phyloP scores from a whole-genome alignment of 2,329 filamentous ascomycete genomes.

The Colletotrichum sp. region DNA sequence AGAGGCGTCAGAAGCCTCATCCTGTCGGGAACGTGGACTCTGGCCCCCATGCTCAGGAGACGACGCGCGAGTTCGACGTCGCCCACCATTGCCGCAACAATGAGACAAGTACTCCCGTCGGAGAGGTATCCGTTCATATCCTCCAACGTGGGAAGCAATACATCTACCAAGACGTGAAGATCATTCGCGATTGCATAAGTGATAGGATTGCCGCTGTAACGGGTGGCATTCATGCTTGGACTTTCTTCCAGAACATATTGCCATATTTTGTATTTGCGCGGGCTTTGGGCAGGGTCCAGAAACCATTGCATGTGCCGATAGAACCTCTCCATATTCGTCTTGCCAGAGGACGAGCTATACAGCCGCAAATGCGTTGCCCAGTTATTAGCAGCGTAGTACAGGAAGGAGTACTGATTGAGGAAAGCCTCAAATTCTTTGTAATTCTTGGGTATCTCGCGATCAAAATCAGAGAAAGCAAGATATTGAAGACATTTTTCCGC shows the following conservation, averaged over 20 bases:
- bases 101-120: neutral
- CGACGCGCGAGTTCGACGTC: accelerated
- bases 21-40: neutral
- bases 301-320: accelerated
- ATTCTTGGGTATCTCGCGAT: neutral
- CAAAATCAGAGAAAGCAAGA: neutral
- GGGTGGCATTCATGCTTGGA: accelerated
- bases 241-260: accelerated
- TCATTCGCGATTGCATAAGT: accelerated
- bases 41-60: accelerated
- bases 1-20: neutral
- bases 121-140: accelerated
- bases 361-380: neutral
- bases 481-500: neutral
- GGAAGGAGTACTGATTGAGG: accelerated
- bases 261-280: accelerated
- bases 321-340: accelerated
- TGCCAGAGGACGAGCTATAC: neutral
- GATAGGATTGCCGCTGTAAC: accelerated
- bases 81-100: accelerated
- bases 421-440: accelerated
- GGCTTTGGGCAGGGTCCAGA: neutral
- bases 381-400: accelerated
- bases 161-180: neutral
- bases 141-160: accelerated